These are phyloP conservation scores for Talaromyces sp. DNA, from an alignment of 2,329 filamentous ascomycete species.

Conservation along the genomic window DNA sequence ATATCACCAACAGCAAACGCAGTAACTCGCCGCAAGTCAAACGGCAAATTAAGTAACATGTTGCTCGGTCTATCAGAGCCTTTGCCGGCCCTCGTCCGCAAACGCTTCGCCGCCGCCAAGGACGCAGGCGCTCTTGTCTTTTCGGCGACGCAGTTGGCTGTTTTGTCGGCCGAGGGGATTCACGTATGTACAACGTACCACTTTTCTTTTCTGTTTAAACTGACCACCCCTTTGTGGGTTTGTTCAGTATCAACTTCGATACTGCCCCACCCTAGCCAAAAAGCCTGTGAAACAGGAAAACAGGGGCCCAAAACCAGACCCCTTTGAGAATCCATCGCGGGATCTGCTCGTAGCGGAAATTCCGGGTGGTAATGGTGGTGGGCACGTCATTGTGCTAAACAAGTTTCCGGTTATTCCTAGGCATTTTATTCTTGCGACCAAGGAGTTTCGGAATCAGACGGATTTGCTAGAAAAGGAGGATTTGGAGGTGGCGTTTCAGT, in stretches of 20 bases:
- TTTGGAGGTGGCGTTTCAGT: conserved; percentile 36
- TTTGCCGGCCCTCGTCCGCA: conserved; percentile 31
- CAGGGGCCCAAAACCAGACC: conserved; percentile 31
- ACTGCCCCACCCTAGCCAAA: conserved; percentile 44
- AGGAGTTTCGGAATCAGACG: conserved; percentile 37
- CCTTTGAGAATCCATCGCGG: conserved; percentile 39
- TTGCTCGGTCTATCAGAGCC: conserved; percentile 31
- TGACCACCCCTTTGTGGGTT: neutral
- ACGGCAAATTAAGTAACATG: conserved; percentile 21
- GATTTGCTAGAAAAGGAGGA: conserved; percentile 40
- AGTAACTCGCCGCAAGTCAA: neutral
- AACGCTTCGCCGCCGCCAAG: conserved; percentile 31
- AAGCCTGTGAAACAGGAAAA: conserved; percentile 28
- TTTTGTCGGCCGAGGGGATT: conserved; percentile 27
- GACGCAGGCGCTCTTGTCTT: conserved; percentile 33
- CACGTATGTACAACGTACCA: conserved; percentile 22
- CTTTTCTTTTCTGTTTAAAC: neutral
- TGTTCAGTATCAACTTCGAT: conserved; percentile 43
- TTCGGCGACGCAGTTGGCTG: conserved; percentile 35
- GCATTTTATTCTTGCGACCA: conserved; percentile 47
- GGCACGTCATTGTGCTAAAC: conserved; percentile 41
- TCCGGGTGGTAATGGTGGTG: conserved; percentile 22
- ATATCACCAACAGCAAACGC: neutral
- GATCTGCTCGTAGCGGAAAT: conserved; percentile 40
- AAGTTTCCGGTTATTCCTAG: conserved; percentile 46